Evolutionary conservation across 148 eudicot genomes (phyloP).

Genomic region (Camellia lanceoleosa): DNA sequence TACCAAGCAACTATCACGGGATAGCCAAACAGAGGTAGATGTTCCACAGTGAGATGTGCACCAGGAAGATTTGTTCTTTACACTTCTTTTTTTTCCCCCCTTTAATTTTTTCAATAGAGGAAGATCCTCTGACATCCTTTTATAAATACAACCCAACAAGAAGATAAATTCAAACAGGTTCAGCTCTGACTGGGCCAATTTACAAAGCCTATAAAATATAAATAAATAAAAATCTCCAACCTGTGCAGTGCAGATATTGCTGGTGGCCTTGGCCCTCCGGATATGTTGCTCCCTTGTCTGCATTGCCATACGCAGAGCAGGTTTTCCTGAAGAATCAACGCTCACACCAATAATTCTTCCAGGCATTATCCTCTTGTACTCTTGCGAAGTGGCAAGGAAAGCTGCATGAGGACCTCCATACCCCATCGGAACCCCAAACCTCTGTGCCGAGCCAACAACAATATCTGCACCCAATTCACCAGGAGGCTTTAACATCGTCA

Average conservation of each 20-base stretch:
- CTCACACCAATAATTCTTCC: slow-evolving; percentile 94
- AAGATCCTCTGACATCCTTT: not conserved
- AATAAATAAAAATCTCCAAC: slow-evolving; percentile 31
- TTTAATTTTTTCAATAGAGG: not conserved
- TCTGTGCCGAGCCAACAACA: slow-evolving; percentile 93
- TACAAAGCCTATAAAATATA: not conserved
- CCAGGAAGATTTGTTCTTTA: not conserved
- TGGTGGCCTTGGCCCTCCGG: slow-evolving; percentile 90
- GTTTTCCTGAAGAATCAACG: slow-evolving; percentile 87
- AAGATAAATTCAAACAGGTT: slow-evolving; percentile 5
- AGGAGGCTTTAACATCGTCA: slow-evolving; percentile 91
- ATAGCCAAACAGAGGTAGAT: not conserved
- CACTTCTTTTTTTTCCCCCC: too few relatives aligned
- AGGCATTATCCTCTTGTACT: slow-evolving; percentile 98
- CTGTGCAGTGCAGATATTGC: slow-evolving; percentile 99
- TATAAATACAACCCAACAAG: not conserved
- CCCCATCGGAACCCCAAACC: slow-evolving; percentile 99
- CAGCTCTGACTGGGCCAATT: not conserved
- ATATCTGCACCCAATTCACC: slow-evolving; percentile 94
- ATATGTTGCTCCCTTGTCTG: slow-evolving; percentile 99
- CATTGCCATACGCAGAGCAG: slow-evolving; percentile 96
- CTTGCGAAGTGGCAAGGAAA: slow-evolving; percentile 92
- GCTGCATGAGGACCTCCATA: slow-evolving; percentile 99
- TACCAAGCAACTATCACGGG: not conserved
- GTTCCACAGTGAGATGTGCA: not conserved